Percentiles rank a stretch among this genome's conserved stretches.
Conservation (phyloP, 169 alveolate genomes). For the Plasmodium berghei region DNA sequence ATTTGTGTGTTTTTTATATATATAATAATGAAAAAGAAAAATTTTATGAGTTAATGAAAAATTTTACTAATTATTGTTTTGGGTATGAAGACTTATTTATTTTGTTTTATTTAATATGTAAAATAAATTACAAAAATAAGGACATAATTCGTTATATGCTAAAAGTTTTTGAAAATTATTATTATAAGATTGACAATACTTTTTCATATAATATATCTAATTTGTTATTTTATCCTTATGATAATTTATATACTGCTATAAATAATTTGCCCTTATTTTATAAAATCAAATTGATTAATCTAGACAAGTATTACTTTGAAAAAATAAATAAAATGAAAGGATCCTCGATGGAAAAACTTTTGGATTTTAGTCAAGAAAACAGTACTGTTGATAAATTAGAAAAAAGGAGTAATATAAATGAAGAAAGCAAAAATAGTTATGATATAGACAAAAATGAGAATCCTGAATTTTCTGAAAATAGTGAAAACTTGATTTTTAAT, state of each 20-base stretch:
- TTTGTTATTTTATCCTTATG: slow-evolving; percentile 37
- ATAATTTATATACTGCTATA: slow-evolving; percentile 51
- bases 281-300: slow-evolving; percentile 36
- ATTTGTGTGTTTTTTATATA: slow-evolving; percentile 50
- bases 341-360: not conserved
- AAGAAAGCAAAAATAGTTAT: not conserved
- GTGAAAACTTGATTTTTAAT: not conserved
- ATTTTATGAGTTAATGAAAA: slow-evolving; percentile 33
- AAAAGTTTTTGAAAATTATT: slow-evolving; percentile 46
- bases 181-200: slow-evolving; percentile 31
- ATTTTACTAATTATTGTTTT: slow-evolving; percentile 23
- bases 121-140: slow-evolving; percentile 30
- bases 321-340: not conserved
- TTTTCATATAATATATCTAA: slow-evolving; percentile 47
- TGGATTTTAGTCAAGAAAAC: not conserved
- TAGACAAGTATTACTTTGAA: slow-evolving; percentile 4
- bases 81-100: slow-evolving; percentile 69
- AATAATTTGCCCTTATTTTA: slow-evolving; percentile 44
- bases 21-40: slow-evolving; percentile 59
- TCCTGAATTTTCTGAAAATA: not conserved
- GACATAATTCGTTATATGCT: slow-evolving; percentile 14
- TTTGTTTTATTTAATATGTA: slow-evolving; percentile 54
- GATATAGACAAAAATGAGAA: not conserved
- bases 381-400: not conserved
- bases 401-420: not conserved